Conservation (phyloP, 352 stramenopile genomes). For the Pythium periplocum region DNA sequence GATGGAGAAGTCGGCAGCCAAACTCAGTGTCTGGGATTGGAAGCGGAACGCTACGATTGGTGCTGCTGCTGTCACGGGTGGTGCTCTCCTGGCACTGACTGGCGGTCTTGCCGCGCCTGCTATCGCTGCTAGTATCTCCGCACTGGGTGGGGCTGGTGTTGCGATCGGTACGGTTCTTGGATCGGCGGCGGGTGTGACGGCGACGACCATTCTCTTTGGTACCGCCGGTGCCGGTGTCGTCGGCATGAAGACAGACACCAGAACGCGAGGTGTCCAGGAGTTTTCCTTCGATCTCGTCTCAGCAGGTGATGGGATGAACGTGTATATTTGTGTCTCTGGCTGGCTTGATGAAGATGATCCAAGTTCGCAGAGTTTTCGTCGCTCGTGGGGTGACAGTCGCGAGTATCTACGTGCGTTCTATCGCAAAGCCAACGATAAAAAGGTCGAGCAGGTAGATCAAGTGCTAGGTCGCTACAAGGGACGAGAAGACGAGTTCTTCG, state of each 20-base stretch:
- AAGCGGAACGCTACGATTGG: slow-evolving; percentile 75
- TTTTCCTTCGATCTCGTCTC: slow-evolving; percentile 82
- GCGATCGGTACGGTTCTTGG: slow-evolving; percentile 55
- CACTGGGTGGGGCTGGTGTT: slow-evolving; percentile 52
- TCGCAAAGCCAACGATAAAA: slow-evolving; percentile 51
- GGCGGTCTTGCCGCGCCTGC: slow-evolving; percentile 55
- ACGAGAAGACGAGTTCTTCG: slow-evolving; percentile 81
- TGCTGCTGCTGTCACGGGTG: slow-evolving; percentile 58
- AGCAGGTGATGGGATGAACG: slow-evolving; percentile 78
- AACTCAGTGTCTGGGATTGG: slow-evolving; percentile 68
- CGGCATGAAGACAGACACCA: slow-evolving; percentile 73
- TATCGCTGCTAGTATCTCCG: slow-evolving; percentile 54
- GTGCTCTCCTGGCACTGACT: slow-evolving; percentile 67
- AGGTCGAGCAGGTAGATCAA: slow-evolving; percentile 77
- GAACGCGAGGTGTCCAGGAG: slow-evolving; percentile 69
- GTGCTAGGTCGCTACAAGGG: slow-evolving; percentile 79
- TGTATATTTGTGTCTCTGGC: slow-evolving; percentile 83
- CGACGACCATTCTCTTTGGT: slow-evolving; percentile 75
- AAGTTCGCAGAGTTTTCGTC: slow-evolving; percentile 45
- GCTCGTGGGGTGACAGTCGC: slow-evolving; percentile 71
- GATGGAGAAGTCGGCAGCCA: slow-evolving; percentile 49
- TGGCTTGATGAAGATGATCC: slow-evolving; percentile 82
- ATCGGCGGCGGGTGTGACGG: slow-evolving; percentile 51
- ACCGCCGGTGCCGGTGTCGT: slow-evolving; percentile 73
- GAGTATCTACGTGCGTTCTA: slow-evolving; percentile 82